A percentile compares a stretch with the other conserved stretches of the same genome.
phyloP scores from a whole-genome alignment of 1,139 yeast genomes.

The Yamadazyma aaseri region DNA sequence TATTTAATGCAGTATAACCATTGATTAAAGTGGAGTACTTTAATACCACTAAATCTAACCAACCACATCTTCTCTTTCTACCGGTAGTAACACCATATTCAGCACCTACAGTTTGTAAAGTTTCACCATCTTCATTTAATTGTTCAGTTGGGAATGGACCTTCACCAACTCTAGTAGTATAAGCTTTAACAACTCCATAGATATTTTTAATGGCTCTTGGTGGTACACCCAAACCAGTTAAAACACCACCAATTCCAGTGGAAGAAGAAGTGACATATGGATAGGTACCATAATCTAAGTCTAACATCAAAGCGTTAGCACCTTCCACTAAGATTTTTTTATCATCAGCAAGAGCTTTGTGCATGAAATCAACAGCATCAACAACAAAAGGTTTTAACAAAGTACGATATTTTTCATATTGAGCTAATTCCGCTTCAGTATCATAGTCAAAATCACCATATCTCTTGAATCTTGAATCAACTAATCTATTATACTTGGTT shows the following conservation, averaged over 20 bases:
- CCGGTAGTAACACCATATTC: conserved; percentile 99
- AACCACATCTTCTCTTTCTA: conserved; percentile 98
- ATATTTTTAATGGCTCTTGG: conserved; percentile 77
- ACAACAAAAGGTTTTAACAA: conserved; percentile 85
- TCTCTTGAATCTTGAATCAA: conserved; percentile 79
- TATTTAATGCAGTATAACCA: conserved; percentile 91
- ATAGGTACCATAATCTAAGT: conserved; percentile 96
- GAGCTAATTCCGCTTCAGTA: conserved; percentile 71
- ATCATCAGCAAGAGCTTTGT: conserved; percentile 70
- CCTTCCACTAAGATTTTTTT: conserved; percentile 95
- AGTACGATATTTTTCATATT: conserved; percentile 74
- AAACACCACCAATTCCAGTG: conserved; percentile 97
- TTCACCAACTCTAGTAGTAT: conserved; percentile 98
- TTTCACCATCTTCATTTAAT: conserved; percentile 81
- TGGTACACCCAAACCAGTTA: conserved; percentile 95
- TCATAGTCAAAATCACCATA: conserved; percentile 94
- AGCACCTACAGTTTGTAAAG: conserved; percentile 87
- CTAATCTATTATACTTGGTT: conserved; percentile 69
- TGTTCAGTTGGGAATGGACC: conserved; percentile 99
- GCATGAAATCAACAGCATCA: conserved; percentile 89
- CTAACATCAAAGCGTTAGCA: conserved; percentile 97
- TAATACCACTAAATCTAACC: conserved; percentile 95
- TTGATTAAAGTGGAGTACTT: conserved; percentile 88
- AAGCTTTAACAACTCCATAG: conserved; percentile 97
- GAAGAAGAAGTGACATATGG: conserved; percentile 96